Base-by-base conservation (phyloP, 2,329 filamentous ascomycete species). In the Alternaria longipes region DNA sequence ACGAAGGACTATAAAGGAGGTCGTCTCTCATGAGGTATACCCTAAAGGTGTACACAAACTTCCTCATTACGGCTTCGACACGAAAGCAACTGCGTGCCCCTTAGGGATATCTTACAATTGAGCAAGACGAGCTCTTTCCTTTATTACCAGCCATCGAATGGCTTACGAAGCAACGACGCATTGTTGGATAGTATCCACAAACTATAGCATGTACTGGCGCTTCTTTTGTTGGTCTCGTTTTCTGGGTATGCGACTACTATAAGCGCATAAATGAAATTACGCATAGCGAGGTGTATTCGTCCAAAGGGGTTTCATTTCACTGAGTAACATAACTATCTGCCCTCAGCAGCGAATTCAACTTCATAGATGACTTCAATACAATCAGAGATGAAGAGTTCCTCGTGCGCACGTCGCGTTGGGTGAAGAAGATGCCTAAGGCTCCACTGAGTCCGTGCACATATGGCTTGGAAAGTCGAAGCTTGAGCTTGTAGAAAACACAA, bases 221-320 rank as follows among this genome's bases (percentile, higher is more conserved):
- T 36, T 38, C 22, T 38, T 30, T 16, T 6, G 8, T 18, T 47
- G 22, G 11, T 26, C 30, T 36, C 38, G 54, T 34, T 26, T 26
- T 18, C 14, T 7, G 46, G 20, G 11, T n/a, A n/a, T 18, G 46
- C 20, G 46, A 38, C 30, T 14, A 8, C 46, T 36, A 20, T 49
- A n/a, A n/a, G 24, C 16, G 24, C 20, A 38, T n/a, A 34, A 30
- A 20, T 38, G 64, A 56, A 52, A 55, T 56, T 42, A 63, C 69
- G 69, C 72, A 76, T 74, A 74, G 72, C 73, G 71, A 58, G 70
- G 68, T 64, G 65, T 73, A 63, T 46, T 55, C 53, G 46, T 56
- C 36, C 42, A n/a, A 6, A 49, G 46, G 41, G 32, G n/a, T 54
- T 54, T 45, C 38, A 42, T 56, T 18, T 8, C 46, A 38, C 30